Base-by-base conservation (phyloP, 2,329 filamentous ascomycete genomes). In the Coniochaeta ligniaria region DNA sequence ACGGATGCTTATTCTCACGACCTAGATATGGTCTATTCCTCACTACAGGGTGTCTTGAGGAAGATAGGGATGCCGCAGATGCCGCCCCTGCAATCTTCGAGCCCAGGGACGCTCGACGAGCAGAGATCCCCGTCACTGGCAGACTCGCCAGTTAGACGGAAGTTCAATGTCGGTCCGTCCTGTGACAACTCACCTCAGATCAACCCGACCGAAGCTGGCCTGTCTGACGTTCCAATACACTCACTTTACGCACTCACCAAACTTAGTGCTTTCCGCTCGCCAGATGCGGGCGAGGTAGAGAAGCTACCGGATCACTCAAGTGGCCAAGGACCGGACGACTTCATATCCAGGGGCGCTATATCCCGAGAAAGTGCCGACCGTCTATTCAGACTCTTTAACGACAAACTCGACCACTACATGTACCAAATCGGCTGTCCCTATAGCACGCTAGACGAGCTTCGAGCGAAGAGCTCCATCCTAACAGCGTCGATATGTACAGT, bases 401-500 rank as follows among this genome's bases (percentile, higher is more conserved):
- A 79, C 55, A 77, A 76, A 0, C 76, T 83, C 60, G 80, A 83
- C 63, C 74, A 78, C 58, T 75, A 79, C 59, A 73, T 83, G 61
- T 83, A 81, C 60, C 75, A 76, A 3, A 80, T 81, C 26, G 77
- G 80, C 20, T 73, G 81, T 20, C 77, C 78, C 7, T 81, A 83
- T 62, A 73, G 73, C 52, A 77, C 79, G 6, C 70, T 84, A 1
- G 77, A 78, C 0, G 80, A 78, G 7, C 73, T 86, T 11, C 79
- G 84, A 17, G 78, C 80, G 20, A 78, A 77, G 17, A 86, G 83
- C 2, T 77, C 81, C 0, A 73, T 85, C 1, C 73, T 87, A 12
- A 80, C 83, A 0, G 81, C 79, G 0, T 80, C 81, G 0, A 81
- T 84, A 24, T 75, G 84, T 6, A 83, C 83, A 0, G 83, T 87